Conservation (phyloP, 75 land plant genomes). For the Larix kaempferi region DNA sequence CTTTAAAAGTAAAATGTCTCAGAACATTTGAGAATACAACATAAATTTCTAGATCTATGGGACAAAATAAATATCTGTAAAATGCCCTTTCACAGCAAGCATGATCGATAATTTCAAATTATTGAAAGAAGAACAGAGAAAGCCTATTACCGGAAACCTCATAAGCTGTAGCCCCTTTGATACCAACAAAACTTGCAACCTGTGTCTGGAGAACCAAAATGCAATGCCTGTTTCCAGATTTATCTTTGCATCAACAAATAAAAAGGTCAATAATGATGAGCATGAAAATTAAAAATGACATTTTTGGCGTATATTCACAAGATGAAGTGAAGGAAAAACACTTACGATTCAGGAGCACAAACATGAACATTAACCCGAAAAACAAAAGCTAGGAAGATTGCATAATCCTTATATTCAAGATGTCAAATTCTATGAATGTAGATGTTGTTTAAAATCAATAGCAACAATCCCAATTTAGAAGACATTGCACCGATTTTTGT, state of each 20-base stretch:
- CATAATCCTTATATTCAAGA: too few relatives aligned
- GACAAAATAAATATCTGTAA: too few relatives aligned
- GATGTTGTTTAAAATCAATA: too few relatives aligned
- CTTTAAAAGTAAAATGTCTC: too few relatives aligned
- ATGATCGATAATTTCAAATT: too few relatives aligned
- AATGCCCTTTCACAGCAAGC: too few relatives aligned
- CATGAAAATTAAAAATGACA: not conserved
- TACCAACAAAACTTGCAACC: constrained; percentile 47
- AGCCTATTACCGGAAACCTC: constrained; percentile 64
- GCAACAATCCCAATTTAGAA: too few relatives aligned
- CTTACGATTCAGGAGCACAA: constrained; percentile 56
- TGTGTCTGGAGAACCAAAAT: constrained; percentile 48
- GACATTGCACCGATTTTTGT: too few relatives aligned
- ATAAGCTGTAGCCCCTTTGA: constrained; percentile 75
- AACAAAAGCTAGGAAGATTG: too few relatives aligned
- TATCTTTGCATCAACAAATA: constrained; percentile 44
- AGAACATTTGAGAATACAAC: too few relatives aligned
- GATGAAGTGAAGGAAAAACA: not conserved
- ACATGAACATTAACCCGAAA: constrained; percentile 42
- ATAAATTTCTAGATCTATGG: too few relatives aligned
- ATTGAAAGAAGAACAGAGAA: not conserved
- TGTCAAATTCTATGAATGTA: too few relatives aligned
- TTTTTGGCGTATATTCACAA: not conserved
- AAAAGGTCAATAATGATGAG: not conserved
- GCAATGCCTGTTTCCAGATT: constrained; percentile 73